Conservation (phyloP, 345 rosid species). For the Melaleuca quinquenervia region DNA sequence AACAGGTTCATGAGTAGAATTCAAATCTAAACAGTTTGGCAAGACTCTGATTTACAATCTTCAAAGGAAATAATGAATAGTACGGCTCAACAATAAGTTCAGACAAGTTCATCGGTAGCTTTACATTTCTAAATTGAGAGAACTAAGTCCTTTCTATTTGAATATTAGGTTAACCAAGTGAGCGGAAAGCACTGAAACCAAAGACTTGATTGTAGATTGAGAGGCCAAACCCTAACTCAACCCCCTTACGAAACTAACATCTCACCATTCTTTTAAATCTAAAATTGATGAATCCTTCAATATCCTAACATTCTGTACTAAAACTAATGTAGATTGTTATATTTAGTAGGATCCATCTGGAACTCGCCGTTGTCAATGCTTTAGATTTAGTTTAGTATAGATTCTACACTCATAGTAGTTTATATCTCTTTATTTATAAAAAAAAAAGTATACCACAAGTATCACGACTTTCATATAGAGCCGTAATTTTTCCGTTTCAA, state of each 20-base stretch:
- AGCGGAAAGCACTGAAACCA: background rate
- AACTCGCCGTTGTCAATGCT: background rate
- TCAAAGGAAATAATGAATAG: background rate
- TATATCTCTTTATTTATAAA: too few species aligned
- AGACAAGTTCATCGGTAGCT: background rate
- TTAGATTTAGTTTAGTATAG: background rate
- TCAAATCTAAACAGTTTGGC: background rate
- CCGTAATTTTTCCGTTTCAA: too few species aligned
- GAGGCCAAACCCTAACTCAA: background rate
- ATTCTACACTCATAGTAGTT: background rate
- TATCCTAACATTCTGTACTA: background rate
- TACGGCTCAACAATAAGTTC: too few species aligned
- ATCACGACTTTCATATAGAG: too few species aligned
- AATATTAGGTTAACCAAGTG: background rate
- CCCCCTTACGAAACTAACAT: background rate
- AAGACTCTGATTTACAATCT: background rate
- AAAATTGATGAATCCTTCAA: background rate
- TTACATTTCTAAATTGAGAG: background rate
- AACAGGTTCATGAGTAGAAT: background rate
- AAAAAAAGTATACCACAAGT: too few species aligned
- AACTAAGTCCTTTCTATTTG: background rate
- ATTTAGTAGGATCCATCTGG: background rate
- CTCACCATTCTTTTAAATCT: accelerated
- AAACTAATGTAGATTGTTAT: too few species aligned
- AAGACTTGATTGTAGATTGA: background rate